A percentile compares a stretch with the other conserved stretches of the same genome.
Evolutionary conservation across 768 basidiomycete species (phyloP).

Genomic region (Calocera viscosa): DNA sequence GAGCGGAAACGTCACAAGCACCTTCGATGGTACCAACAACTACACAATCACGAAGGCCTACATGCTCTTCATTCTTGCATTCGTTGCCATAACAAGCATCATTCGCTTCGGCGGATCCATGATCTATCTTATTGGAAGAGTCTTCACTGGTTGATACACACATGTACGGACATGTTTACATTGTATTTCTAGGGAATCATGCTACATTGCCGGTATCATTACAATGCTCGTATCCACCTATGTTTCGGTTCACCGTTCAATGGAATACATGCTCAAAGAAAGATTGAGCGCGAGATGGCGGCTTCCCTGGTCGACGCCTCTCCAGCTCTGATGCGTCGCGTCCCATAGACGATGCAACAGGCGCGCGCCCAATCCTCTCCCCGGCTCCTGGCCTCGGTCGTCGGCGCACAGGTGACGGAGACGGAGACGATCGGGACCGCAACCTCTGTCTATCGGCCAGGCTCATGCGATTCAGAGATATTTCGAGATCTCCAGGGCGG

Average conservation of each 20-base stretch:
- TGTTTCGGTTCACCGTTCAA: not conserved
- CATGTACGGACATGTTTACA: constrained; percentile 33
- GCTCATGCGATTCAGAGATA: not conserved
- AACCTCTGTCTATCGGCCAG: not conserved
- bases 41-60: constrained; percentile 54
- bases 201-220: not conserved
- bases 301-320: constrained; percentile 1
- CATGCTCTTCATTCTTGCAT: constrained; percentile 65
- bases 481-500: not conserved
- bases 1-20: constrained; percentile 42
- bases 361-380: not conserved
- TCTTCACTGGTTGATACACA: constrained; percentile 12
- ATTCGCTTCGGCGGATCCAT: constrained; percentile 12
- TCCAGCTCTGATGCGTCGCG: not conserved
- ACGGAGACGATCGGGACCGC: not conserved
- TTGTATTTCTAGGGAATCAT: constrained; percentile 31
- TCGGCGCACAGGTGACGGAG: not conserved
- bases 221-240: not conserved
- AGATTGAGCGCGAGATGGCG: not conserved
- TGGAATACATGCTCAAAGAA: constrained; percentile 3
- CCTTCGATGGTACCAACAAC: constrained; percentile 41
- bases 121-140: constrained; percentile 12
- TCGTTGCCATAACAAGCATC: constrained; percentile 65
- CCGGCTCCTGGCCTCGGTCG: not conserved
- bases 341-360: not conserved